Base-by-base conservation (phyloP, 768 basidiomycete species). In the Lentinus brumalis region DNA sequence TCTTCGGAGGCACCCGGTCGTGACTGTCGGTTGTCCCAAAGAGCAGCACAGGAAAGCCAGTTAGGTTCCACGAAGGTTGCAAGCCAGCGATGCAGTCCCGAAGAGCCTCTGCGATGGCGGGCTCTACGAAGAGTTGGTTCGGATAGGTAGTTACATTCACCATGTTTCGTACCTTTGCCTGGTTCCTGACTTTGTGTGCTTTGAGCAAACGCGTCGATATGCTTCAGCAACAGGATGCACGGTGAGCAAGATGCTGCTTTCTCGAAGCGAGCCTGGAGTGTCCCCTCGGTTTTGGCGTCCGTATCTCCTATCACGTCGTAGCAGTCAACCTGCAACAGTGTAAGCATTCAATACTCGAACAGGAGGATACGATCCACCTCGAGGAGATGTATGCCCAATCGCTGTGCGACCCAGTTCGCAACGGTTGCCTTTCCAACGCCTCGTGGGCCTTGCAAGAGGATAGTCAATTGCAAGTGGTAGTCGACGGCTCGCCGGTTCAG, bases 401-500 rank as follows among this genome's bases (percentile, higher is more conserved):
- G 74, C 50, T 81, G 79, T 6, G 88, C 83, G 12, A 88, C 83
- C 73, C 75, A 77, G 6, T 73, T 71, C 0, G 86, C 83, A 5
- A 82, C 74, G 0, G 88, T 88, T 61, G 84, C 85, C 76, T 98
- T 98, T 2, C 97, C 96, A 1, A 80, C 78, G 1, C 96, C 95
- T 56, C 89, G 78, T 0, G 86, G 78, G 0, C 96, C 96, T 62
- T 88, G 89, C 42, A 98, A 70, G 1, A 97, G 76, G 8, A 96
- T 76, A 0, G 90, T 87, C 9, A 94, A 74, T 47, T 85, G 82
- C 2, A 95, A 76, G 50, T 83, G 78, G 57, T 87, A 89, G 54
- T 83, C 79, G 15, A 83, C 71, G 3, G 88, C 84, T 39, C 80
- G 74, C 4, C 80, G 80, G 2, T 83, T 77, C 12, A 89, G 75